Conservation (phyloP, 805 yeast genomes). For the Yamadazyma endophytica region DNA sequence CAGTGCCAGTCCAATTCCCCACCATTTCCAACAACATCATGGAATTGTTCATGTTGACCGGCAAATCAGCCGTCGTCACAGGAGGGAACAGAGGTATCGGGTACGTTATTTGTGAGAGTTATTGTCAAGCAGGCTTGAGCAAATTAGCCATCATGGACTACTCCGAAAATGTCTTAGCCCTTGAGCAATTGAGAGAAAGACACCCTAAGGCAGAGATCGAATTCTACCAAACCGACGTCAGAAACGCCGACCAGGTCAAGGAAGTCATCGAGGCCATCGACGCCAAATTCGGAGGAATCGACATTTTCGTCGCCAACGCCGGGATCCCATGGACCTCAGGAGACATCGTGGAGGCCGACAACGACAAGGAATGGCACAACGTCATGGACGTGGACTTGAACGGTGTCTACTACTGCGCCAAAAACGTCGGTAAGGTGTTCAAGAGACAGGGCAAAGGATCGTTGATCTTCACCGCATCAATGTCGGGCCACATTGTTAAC, state of each 20-base stretch:
- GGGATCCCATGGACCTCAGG: slow-evolving; percentile 48
- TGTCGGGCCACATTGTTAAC: slow-evolving; percentile 85
- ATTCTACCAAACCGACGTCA: slow-evolving; percentile 36
- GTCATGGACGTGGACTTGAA: slow-evolving; percentile 73
- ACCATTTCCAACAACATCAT: slow-evolving; percentile 20
- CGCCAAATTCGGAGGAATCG: slow-evolving; percentile 31
- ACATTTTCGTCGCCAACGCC: slow-evolving; percentile 44
- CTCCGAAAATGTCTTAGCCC: slow-evolving; percentile 24
- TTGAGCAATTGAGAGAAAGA: slow-evolving; percentile 18
- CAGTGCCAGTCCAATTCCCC: slow-evolving; percentile 36
- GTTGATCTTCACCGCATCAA: slow-evolving; percentile 79
- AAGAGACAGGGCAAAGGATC: slow-evolving; percentile 73
- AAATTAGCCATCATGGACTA: slow-evolving; percentile 40
- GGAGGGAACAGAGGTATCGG: slow-evolving; percentile 40
- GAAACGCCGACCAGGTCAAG: slow-evolving; percentile 34
- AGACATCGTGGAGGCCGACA: slow-evolving; percentile 36
- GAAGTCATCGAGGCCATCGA: slow-evolving; percentile 27
- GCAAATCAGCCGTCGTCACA: slow-evolving; percentile 32
- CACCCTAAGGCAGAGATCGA: slow-evolving; percentile 30
- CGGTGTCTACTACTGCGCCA: slow-evolving; percentile 78
- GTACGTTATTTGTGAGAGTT: slow-evolving; percentile 30
- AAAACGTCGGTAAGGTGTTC: slow-evolving; percentile 68
- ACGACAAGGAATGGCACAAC: slow-evolving; percentile 62
- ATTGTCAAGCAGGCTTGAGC: slow-evolving; percentile 32
- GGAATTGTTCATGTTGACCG: slow-evolving; percentile 25